phyloP scores from a whole-genome alignment of 208 protist species.

The Acanthamoeba castellanii region DNA sequence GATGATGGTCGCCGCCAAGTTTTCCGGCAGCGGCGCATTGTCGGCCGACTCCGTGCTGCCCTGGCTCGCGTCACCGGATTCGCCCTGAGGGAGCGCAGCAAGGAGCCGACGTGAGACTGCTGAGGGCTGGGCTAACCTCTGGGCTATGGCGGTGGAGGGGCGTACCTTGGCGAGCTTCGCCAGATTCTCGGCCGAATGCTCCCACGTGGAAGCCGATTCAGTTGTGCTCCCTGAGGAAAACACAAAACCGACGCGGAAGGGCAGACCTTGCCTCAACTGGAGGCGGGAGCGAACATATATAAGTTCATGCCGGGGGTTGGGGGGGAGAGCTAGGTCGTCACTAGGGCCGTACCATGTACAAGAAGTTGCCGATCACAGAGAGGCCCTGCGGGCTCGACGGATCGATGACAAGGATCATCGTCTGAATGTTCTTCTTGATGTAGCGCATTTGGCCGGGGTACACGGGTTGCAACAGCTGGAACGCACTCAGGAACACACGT shows the following conservation, averaged over 20 bases:
- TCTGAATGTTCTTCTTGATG: conserved; percentile 91
- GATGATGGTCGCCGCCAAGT: not conserved
- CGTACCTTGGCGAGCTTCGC: not conserved
- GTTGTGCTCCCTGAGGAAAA: not conserved
- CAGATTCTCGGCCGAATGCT: not conserved
- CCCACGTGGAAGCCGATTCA: too few relatives aligned
- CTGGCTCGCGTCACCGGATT: not conserved
- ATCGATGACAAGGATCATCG: conserved; percentile 78
- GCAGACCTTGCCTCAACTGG: conserved; percentile 9
- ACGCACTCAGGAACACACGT: not conserved
- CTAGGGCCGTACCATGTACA: not conserved
- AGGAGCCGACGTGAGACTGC: not conserved
- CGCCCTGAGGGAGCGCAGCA: not conserved
- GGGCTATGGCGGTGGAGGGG: not conserved
- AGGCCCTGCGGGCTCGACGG: not conserved
- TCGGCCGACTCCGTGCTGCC: not conserved
- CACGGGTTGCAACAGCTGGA: conserved; percentile 76
- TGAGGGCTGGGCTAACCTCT: not conserved
- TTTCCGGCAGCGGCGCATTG: not conserved
- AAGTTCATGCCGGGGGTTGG: not conserved
- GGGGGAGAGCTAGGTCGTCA: not conserved
- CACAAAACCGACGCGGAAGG: conserved; percentile 54
- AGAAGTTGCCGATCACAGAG: not conserved
- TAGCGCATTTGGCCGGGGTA: conserved; percentile 82
- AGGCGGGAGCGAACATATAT: too few relatives aligned